Base-by-base conservation (phyloP, 2,329 filamentous ascomycete species). In the Sporothrix brunneoviolacea region DNA sequence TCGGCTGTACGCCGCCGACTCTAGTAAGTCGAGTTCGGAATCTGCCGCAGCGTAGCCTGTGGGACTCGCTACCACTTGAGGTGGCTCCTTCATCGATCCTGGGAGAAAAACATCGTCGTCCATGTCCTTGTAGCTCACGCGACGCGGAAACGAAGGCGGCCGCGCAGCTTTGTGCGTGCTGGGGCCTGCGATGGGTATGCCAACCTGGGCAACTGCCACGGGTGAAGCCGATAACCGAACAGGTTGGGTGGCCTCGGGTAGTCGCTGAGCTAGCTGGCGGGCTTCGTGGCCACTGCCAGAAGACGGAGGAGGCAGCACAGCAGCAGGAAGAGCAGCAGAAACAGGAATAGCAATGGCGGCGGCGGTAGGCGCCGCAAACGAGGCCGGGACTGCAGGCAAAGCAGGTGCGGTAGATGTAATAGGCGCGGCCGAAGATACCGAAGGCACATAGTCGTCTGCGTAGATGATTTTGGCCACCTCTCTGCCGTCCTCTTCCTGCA, bases 1-100 rank as follows among this genome's bases (percentile, higher is more conserved):
- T 61, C 76, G 71, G 48, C 69, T 66, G 33, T 70, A 68, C 51
- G 77, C 70, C 21, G 74, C 69, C 4, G 57, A 62, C 32, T 70
- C 68, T 16, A 67, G 32, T 10, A 48, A 30, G 13, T 56, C 55
- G 2, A 54, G 37, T 10, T 57, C 54, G 9, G 44, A 8, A 22
- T 53, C 43, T 16, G 43, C n/a, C 5, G 24, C 13, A 18, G 24
- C 13, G 9, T 33, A 8, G 33, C 15, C 27, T 4, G 18, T 12
- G 32, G 36, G 27, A n/a, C 4, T 2, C 12, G 10, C 8, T 13
- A 40, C 12, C 36, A 27, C 30, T 19, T 28, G 12, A 19, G 9
- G 32, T 2, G 24, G 33, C 32, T 47, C 46, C 37, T 48, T 48
- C 46, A 38, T 48, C 22, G 45, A 40, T 1, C 38, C 43, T 1